phyloP scores from a whole-genome alignment of 2,329 filamentous ascomycete species.

The Diaporthe ampelina region DNA sequence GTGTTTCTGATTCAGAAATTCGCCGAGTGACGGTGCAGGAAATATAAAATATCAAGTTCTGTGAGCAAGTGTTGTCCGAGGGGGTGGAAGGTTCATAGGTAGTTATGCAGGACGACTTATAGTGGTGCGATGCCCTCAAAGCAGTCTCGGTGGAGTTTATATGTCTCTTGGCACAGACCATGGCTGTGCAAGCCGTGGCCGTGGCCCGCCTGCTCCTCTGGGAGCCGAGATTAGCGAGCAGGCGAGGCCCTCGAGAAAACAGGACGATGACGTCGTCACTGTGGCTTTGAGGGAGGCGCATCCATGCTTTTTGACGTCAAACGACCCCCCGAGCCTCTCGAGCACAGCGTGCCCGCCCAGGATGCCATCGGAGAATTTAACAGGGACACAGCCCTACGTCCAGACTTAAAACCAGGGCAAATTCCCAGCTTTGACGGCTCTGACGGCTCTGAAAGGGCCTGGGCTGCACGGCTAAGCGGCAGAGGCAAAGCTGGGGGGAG shows the following conservation, averaged over 20 bases:
- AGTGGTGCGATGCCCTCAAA: not conserved
- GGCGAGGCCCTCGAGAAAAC: conserved; percentile 7
- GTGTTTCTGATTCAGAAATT: not conserved
- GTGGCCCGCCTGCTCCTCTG: not conserved
- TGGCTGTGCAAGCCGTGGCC: conserved; percentile 14
- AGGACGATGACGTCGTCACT: conserved; percentile 29
- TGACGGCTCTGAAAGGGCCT: not conserved
- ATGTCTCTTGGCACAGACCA: conserved; percentile 22
- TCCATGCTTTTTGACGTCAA: conserved; percentile 36
- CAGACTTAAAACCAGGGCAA: conserved; percentile 2
- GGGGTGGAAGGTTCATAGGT: not conserved
- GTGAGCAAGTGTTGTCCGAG: not conserved
- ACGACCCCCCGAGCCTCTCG: not conserved
- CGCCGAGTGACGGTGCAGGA: not conserved
- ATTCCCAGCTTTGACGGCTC: not conserved
- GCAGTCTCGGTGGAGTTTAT: not conserved
- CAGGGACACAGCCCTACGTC: conserved; percentile 21
- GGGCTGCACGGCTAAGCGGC: conserved; percentile 24
- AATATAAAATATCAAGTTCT: not conserved
- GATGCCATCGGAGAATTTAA: conserved; percentile 1
- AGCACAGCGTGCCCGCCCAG: not conserved
- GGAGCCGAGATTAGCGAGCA: not conserved
- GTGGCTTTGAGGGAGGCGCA: conserved; percentile 28
- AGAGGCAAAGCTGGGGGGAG: not conserved
- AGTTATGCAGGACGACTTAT: not conserved